These are phyloP conservation scores for Xerocomus minutiporus DNA, from an alignment of 1,284 basidiomycete genomes.

Conservation along the genomic window DNA sequence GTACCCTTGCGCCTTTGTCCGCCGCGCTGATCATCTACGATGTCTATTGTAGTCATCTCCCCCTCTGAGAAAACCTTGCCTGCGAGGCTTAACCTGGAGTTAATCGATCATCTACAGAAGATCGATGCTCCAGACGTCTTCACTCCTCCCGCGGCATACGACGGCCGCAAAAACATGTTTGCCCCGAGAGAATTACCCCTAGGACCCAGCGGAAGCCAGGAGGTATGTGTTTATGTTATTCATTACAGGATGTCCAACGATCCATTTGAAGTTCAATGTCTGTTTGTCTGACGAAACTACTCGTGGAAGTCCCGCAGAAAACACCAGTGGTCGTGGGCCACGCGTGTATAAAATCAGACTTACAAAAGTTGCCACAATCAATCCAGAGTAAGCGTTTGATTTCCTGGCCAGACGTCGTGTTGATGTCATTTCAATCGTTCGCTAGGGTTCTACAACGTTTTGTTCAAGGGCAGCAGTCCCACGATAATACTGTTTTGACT, in stretches of 20 bases:
- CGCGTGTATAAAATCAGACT: constrained; percentile 61
- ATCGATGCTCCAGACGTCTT: constrained; percentile 55
- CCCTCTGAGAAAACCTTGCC: constrained; percentile 65
- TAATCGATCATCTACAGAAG: constrained; percentile 58
- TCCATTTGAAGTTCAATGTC: constrained; percentile 53
- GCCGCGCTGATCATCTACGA: constrained; percentile 10
- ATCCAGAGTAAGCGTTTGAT: constrained; percentile 54
- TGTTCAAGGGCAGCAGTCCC: constrained; percentile 59
- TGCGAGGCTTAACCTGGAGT: constrained; percentile 58
- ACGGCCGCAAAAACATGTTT: constrained; percentile 76
- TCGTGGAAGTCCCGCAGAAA: constrained; percentile 33
- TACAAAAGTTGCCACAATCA: constrained; percentile 67
- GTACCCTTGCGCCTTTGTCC: not conserved
- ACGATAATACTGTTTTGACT: constrained; percentile 66
- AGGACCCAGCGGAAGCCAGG: constrained; percentile 42
- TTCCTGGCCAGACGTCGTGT: constrained; percentile 4
- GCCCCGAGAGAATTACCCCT: constrained; percentile 54
- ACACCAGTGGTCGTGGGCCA: constrained; percentile 39
- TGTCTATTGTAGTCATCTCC: constrained; percentile 45
- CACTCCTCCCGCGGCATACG: constrained; percentile 63
- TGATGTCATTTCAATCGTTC: constrained; percentile 4
- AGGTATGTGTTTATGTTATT: constrained; percentile 35
- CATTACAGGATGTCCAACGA: not conserved
- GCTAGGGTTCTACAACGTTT: constrained; percentile 61
- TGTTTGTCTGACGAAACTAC: constrained; percentile 40